Evolutionary conservation across 192 early-diverging fungal species (phyloP).

Genomic region (Rhizophlyctis rosea): DNA sequence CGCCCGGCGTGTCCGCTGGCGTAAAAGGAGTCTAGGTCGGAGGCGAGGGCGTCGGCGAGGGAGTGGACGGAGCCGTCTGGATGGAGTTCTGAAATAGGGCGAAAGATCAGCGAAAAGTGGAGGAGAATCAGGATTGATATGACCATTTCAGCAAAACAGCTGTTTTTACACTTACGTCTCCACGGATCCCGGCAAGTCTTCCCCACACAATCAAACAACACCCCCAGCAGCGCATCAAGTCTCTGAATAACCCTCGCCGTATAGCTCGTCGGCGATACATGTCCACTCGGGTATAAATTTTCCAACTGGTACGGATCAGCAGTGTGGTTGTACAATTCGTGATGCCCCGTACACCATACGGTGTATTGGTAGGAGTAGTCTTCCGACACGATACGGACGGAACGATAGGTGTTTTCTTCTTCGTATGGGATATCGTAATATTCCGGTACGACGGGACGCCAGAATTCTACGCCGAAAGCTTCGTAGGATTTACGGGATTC

Average conservation of each 20-base stretch:
- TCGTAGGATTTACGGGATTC: neutral
- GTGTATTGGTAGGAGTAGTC: slow-evolving; percentile 44
- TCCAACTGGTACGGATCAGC: neutral
- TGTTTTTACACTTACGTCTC: too few species aligned
- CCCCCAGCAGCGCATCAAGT: too few species aligned
- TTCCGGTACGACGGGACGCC: neutral
- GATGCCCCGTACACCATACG: slow-evolving; percentile 36
- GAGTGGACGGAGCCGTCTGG: slow-evolving; percentile 33
- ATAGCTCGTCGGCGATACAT: too few species aligned
- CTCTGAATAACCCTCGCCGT: too few species aligned
- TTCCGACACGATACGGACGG: neutral
- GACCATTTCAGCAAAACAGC: neutral
- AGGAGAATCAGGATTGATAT: neutral
- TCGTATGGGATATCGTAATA: too few species aligned
- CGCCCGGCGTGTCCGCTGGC: too few species aligned
- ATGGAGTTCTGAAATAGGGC: slow-evolving; percentile 50
- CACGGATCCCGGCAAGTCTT: too few species aligned
- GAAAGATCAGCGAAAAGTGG: neutral
- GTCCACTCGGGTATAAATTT: too few species aligned
- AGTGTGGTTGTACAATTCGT: neutral
- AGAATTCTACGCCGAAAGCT: neutral
- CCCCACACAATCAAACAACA: too few species aligned
- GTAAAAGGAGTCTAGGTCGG: slow-evolving; percentile 47
- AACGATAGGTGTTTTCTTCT: neutral
- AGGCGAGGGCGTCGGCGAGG: slow-evolving; percentile 44